Percentiles rank a stretch among this genome's conserved stretches.
phyloP scores from a whole-genome alignment of 306 rosid species.

The Cucumis hystrix region DNA sequence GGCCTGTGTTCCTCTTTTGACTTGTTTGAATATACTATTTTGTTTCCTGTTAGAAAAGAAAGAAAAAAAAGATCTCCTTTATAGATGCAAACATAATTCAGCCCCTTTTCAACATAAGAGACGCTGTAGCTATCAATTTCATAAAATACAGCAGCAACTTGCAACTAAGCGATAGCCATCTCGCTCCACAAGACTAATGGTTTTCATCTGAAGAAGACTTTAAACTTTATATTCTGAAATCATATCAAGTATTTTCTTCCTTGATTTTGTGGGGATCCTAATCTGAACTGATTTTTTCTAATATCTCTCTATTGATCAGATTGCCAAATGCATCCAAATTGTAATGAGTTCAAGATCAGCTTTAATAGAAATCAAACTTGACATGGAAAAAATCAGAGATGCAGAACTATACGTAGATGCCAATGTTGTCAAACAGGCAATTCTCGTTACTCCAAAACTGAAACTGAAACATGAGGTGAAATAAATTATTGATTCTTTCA shows the following conservation, averaged over 20 bases:
- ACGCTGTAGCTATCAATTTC: no score
- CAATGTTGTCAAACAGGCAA: conserved; percentile 55
- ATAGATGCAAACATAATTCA: no score
- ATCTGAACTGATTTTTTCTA: not conserved
- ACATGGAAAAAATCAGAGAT: conserved; percentile 49
- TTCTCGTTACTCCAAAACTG: conserved; percentile 46
- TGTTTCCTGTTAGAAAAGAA: no score
- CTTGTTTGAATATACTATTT: no score
- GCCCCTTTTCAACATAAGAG: no score
- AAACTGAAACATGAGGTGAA: conserved; percentile 74
- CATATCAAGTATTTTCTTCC: not conserved
- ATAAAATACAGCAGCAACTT: no score
- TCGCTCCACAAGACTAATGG: no score
- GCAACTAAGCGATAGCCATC: no score
- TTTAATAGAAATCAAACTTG: conserved; percentile 46
- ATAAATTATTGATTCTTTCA: not conserved
- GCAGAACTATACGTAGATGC: conserved; percentile 64
- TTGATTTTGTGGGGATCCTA: not conserved
- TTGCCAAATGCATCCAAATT: conserved; percentile 60
- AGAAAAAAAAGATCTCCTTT: no score
- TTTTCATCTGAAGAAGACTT: no score
- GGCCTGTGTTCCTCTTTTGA: no score
- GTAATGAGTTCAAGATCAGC: conserved; percentile 45
- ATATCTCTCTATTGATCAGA: conserved; percentile 24
- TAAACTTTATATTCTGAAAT: not conserved